A percentile compares a stretch with the other conserved stretches of the same genome.
Evolutionary conservation across 2,329 filamentous ascomycete genomes (phyloP).

Genomic region (Pyricularia grisea): DNA sequence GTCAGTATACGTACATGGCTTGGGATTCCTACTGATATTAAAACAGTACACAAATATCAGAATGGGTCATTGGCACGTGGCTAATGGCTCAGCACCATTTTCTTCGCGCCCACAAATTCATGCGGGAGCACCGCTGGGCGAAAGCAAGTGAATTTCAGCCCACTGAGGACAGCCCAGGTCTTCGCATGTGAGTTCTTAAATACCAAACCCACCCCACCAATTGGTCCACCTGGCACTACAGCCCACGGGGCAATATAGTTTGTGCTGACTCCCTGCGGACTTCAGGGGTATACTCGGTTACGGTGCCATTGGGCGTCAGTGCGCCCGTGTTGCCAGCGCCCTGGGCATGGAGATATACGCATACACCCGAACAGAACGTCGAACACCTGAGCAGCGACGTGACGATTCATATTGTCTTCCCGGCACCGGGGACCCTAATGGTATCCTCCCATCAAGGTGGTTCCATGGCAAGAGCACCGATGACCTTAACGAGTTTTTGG

Average conservation of each 20-base stretch:
- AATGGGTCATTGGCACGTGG: constrained; percentile 46
- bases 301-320: constrained; percentile 43
- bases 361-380: constrained; percentile 62
- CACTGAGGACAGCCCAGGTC: constrained; percentile 33
- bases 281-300: constrained; percentile 43
- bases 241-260: neutral
- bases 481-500: constrained; percentile 40
- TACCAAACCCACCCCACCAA: neutral
- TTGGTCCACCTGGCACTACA: neutral
- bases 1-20: neutral
- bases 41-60: constrained; percentile 40
- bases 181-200: constrained; percentile 33
- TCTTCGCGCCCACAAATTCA: constrained; percentile 31
- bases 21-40: neutral
- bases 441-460: constrained; percentile 39
- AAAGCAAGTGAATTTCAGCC: constrained; percentile 30
- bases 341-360: constrained; percentile 66
- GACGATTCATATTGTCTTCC: constrained; percentile 61
- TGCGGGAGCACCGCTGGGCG: constrained; percentile 30
- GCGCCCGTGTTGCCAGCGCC: constrained; percentile 47
- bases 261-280: neutral
- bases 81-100: constrained; percentile 34
- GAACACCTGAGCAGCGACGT: constrained; percentile 52
- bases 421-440: constrained; percentile 48
- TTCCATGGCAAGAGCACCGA: constrained; percentile 33